A percentile compares a stretch with the other conserved stretches of the same genome.
phyloP scores from a whole-genome alignment of 1,284 basidiomycete genomes.

The Leucoagaricus sp. region DNA sequence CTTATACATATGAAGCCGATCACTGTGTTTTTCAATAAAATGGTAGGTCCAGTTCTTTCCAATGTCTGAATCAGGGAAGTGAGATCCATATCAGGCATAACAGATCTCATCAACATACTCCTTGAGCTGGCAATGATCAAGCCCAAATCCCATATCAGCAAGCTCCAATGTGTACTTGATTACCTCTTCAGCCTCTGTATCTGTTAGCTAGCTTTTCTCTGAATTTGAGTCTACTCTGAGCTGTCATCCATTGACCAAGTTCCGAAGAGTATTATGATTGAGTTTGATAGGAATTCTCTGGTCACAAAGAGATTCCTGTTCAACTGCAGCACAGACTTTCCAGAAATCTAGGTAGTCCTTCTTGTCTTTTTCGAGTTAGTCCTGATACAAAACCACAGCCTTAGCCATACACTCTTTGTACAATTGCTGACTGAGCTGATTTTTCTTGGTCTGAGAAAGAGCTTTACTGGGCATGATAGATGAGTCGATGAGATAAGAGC shows the following conservation, averaged over 20 bases:
- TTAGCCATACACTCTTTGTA: too few relatives aligned
- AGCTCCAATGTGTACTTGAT: constrained; percentile 29
- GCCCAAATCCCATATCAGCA: constrained; percentile 33
- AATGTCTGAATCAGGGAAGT: constrained; percentile 29
- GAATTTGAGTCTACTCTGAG: constrained; percentile 22
- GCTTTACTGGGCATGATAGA: too few relatives aligned
- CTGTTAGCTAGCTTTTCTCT: constrained; percentile 25
- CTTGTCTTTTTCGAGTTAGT: too few relatives aligned
- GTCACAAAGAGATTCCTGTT: too few relatives aligned
- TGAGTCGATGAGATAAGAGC: too few relatives aligned
- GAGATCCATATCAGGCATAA: constrained; percentile 21
- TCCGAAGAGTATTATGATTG: constrained; percentile 19
- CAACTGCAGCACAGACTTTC: too few relatives aligned
- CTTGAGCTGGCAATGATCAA: constrained; percentile 30
- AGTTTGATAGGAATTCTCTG: constrained; percentile 16
- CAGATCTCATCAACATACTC: constrained; percentile 33
- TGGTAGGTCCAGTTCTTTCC: constrained; percentile 36
- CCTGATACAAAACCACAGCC: too few relatives aligned
- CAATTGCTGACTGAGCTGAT: too few relatives aligned
- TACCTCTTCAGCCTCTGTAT: constrained; percentile 27
- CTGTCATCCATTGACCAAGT: constrained; percentile 16
- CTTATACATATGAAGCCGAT: constrained; percentile 28
- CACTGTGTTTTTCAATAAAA: constrained; percentile 31
- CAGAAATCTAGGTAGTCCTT: too few relatives aligned
- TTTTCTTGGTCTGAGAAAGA: too few relatives aligned